Base-by-base conservation (phyloP, 2,329 filamentous ascomycete species). In the Diatrype stigma region DNA sequence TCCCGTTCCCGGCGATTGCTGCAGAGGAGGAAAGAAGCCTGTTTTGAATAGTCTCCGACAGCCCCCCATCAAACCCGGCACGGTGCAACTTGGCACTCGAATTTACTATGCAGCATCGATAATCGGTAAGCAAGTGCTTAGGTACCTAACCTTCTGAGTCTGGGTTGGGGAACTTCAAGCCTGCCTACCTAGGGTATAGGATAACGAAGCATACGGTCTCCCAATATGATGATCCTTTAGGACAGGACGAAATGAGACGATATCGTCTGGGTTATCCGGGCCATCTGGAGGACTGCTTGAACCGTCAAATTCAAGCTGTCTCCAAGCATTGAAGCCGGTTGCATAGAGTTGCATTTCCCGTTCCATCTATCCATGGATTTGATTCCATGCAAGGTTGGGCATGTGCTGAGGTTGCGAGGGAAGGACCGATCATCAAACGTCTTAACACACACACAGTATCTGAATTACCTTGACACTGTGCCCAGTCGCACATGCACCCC, bases 301-400 rank as follows among this genome's bases (percentile, higher is more conserved):
- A 38, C 47, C 12, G 7, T 42, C 42, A 51, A 82, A 76, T 2
- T 61, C 56, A 16, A 84, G 70, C 58, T 85, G 81, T 50, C 67
- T 65, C 78, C 78, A 85, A 49, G 80, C 78, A 60, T 85, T 85
- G 66, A 81, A 77, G 38, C 82, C 82, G 2, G 76, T 58, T 40
- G 75, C 79, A 60, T 78, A 79, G 5, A 85, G 63, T 48, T 77
- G 69, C 78, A 81, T 67, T n/a, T 30, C 48, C 21, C 23, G 38
- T 52, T 37, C 60, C 11, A n/a, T 3, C 3, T 12, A 11, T 16
- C 21, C 12, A 19, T 12, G 12, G 12, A 42, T 42, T 34, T 34
- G 14, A 34, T 34, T 7, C 30, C 7, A 34, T 34, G 30, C 14
- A 14, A 7, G 14, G 14, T 34, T 34, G 30, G 30, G 30, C 10